Evolutionary conservation across 129 eudicot species (phyloP).

Genomic region (Centella asiatica): DNA sequence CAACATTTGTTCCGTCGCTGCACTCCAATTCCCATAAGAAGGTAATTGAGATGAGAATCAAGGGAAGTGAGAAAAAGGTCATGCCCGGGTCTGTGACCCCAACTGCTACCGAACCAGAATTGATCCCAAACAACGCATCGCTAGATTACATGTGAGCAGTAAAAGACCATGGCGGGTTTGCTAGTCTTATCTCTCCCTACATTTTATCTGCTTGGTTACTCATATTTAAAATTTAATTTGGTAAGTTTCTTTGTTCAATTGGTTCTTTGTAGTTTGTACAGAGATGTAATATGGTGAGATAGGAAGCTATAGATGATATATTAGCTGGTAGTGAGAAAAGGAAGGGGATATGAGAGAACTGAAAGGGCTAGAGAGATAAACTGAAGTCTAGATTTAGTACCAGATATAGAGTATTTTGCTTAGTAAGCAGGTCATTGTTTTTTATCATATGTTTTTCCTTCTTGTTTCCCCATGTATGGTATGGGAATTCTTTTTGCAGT

Average conservation of each 20-base stretch:
- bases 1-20: constrained; percentile 69
- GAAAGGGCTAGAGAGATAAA: constrained; percentile 8
- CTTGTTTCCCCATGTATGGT: constrained; percentile 8
- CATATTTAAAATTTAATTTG: constrained; percentile 15
- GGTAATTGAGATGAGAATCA: constrained; percentile 87
- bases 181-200: not conserved
- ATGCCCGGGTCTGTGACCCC: constrained; percentile 8
- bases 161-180: constrained; percentile 11
- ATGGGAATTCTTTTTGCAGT: constrained; percentile 66
- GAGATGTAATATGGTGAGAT: constrained; percentile 27
- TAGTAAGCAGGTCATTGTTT: constrained; percentile 26
- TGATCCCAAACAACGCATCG: constrained; percentile 25
- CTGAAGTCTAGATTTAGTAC: constrained; percentile 15
- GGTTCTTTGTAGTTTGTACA: constrained; percentile 76
- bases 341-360: constrained; percentile 5
- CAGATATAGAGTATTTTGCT: constrained; percentile 29
- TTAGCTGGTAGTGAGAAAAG: constrained; percentile 25
- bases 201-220: not conserved
- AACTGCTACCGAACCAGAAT: constrained; percentile 14
- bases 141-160: constrained; percentile 22
- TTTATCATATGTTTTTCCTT: constrained; percentile 12
- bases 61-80: constrained; percentile 18
- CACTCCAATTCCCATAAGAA: constrained; percentile 98
- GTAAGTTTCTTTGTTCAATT: constrained; percentile 39
- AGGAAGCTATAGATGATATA: constrained; percentile 29